Base-by-base conservation (phyloP, 768 basidiomycete genomes). In the Lactarius hatsudake region DNA sequence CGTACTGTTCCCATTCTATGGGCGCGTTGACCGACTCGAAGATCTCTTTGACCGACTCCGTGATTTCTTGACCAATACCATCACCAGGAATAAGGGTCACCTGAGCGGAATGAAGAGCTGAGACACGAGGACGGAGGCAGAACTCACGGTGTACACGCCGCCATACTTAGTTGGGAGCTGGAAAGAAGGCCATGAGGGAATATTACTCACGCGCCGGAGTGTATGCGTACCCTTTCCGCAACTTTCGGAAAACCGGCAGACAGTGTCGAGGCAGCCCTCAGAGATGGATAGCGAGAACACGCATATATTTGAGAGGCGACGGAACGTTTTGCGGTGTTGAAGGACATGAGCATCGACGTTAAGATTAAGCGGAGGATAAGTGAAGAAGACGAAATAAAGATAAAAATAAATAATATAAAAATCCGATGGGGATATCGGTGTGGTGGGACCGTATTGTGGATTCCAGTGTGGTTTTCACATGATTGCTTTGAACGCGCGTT, bases 1-100 rank as follows among this genome's bases (percentile, higher is more conserved):
- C 86, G 80, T 96, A 98, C 77, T 98, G 95, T 75, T 98, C 96
- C 93, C 94, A 97, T 76, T 98, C 94, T 79, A 99, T 96, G 77
- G 97, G 97, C 38, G 96, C 97, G 75, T 98, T 99, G 76, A 94
- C 87, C 72, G 93, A 85, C 77, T 96, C 94, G 75, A 99, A 99
- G 76, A 99, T 96, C 79, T 98, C 96, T 81, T 99, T 98, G 72
- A 99, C 96, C 1, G 94, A 96, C 79, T 96, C 93, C 67, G 96
- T 94, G 75, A 99, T 94, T 81, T 99, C 97, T 74, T 87, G 86
- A 70, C 97, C 97, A 74, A 99, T 89, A 81, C 97, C 97, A 75
- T 99, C 97, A 71, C 97, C 97, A 55, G 96, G 96, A 72, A 98
- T 96, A 75, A 98, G 87, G 66, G 96, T 98, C 72, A 97, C 94